Conservation (phyloP, 345 rosid species). For the Sisymbrium irio region DNA sequence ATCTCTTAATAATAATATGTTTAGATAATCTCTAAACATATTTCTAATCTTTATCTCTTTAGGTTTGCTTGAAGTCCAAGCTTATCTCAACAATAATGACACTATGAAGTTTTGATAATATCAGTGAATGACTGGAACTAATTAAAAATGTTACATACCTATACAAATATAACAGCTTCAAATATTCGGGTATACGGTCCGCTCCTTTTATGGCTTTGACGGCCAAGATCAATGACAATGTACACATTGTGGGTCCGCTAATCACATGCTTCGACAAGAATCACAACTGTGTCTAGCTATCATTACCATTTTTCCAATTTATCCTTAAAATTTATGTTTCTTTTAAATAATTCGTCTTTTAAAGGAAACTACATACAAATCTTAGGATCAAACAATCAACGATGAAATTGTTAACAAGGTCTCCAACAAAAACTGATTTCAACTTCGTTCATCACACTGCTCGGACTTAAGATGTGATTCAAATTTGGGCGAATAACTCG, state of each 20-base stretch:
- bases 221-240: slow-evolving; percentile 11
- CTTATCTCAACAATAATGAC: no score
- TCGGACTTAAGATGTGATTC: neutral
- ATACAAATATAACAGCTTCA: neutral
- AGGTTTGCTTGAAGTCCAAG: no score
- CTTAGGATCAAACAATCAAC: neutral
- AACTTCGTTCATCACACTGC: neutral
- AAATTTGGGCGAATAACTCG: neutral
- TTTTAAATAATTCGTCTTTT: neutral
- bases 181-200: neutral
- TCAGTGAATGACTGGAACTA: no score
- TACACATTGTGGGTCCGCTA: slow-evolving; percentile 1
- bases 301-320: neutral
- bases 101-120: no score
- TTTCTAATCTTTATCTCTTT: no score
- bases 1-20: no score
- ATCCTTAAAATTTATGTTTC: neutral
- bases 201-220: neutral
- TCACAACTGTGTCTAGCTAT: slow-evolving; percentile 1
- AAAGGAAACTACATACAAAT: neutral
- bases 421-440: neutral
- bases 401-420: neutral
- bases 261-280: slow-evolving; percentile 14
- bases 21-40: no score
- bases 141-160: no score